These are phyloP conservation scores for Trichosporon faecale DNA, from an alignment of 1,284 basidiomycete genomes.

Conservation along the genomic window DNA sequence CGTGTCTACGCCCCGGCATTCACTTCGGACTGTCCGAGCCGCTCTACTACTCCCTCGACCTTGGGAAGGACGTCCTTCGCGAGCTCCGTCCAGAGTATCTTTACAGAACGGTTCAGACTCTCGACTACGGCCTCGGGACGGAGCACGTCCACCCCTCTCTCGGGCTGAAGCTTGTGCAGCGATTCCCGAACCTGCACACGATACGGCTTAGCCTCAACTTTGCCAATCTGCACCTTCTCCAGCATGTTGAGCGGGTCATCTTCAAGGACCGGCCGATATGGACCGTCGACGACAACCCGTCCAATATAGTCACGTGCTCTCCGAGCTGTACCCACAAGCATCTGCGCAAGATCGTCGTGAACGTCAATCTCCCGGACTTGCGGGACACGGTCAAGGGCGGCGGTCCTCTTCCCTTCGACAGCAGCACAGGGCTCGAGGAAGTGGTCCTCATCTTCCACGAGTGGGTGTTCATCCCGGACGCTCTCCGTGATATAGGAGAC, in stretches of 20 bases:
- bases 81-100: background rate
- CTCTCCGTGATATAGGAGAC: background rate
- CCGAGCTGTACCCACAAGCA: background rate
- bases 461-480: background rate
- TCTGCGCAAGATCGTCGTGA: background rate
- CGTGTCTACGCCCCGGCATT: background rate
- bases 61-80: background rate
- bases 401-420: background rate
- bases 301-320: background rate
- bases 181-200: background rate
- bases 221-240: background rate
- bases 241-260: background rate
- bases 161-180: background rate
- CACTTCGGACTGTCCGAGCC: background rate
- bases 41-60: background rate
- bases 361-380: background rate
- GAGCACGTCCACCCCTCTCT: background rate
- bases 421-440: background rate
- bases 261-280: background rate
- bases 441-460: background rate
- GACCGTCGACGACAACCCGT: background rate
- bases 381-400: background rate
- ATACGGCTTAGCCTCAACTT: background rate
- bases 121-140: background rate
- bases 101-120: background rate